phyloP scores from a whole-genome alignment of 257 asterid species.

The Solanum ahanhuiri region DNA sequence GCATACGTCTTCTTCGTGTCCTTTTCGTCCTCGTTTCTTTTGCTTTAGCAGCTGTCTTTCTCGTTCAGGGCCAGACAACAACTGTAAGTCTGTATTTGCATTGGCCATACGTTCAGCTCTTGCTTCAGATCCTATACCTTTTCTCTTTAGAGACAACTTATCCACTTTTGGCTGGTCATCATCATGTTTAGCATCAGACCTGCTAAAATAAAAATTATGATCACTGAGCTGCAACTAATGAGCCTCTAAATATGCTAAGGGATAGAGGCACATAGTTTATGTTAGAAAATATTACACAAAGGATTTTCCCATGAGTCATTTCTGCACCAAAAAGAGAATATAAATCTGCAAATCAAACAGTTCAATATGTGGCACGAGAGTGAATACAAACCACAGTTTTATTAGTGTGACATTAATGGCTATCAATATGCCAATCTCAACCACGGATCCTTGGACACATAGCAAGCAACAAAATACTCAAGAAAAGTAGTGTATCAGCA shows the following conservation, averaged over 20 bases:
- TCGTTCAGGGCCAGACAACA: constrained; percentile 76
- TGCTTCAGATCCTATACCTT: constrained; percentile 87
- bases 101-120: constrained; percentile 77
- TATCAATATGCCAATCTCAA: neutral
- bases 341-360: neutral
- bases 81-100: constrained; percentile 84
- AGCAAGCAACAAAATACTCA: neutral
- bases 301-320: neutral
- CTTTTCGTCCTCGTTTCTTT: constrained; percentile 84
- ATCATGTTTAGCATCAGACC: constrained; percentile 36
- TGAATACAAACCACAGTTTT: neutral
- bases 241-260: neutral
- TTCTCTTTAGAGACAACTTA: constrained; percentile 66
- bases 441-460: neutral
- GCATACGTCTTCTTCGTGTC: constrained; percentile 97
- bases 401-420: neutral
- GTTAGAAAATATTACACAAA: neutral
- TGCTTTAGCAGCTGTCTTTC: constrained; percentile 72
- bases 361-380: neutral
- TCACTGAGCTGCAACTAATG: neutral
- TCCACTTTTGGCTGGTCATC: constrained; percentile 63
- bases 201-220: constrained; percentile 10
- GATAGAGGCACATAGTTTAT: neutral
- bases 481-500: neutral
- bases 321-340: neutral